phyloP scores from a whole-genome alignment of 208 protist species.

The Tritrichomonas musculus region DNA sequence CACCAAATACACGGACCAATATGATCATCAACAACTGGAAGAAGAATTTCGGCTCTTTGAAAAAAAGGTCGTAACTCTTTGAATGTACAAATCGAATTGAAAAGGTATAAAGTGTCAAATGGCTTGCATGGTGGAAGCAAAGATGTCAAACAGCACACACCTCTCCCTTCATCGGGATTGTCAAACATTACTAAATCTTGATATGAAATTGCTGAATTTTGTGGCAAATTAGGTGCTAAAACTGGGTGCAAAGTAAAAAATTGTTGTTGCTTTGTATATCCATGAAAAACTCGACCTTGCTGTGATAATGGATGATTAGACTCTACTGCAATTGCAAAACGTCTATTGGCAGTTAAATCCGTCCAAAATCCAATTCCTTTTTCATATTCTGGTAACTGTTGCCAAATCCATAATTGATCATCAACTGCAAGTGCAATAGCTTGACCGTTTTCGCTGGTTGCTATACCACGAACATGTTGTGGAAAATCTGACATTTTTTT shows the following conservation, averaged over 20 bases:
- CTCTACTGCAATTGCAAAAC: background rate
- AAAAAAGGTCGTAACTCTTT: background rate
- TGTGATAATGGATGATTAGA: constrained; percentile 3
- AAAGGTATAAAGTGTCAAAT: constrained; percentile 7
- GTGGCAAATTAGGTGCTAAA: background rate
- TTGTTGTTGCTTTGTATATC: background rate
- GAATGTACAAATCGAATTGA: constrained; percentile 1
- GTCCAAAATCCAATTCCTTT: constrained; percentile 21
- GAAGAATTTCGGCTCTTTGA: background rate
- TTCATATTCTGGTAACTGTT: background rate
- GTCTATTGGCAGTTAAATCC: background rate
- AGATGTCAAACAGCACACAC: background rate
- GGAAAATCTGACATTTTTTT: background rate
- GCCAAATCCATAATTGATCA: constrained; percentile 19
- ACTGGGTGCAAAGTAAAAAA: background rate
- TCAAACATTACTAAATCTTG: constrained; percentile 3
- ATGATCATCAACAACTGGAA: background rate
- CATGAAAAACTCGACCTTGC: background rate
- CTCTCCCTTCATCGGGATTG: constrained; percentile 27
- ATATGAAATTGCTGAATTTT: constrained; percentile 2
- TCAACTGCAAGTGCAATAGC: background rate
- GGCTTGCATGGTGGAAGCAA: background rate
- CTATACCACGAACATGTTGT: background rate
- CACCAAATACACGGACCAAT: background rate
- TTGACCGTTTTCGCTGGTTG: background rate